Conservation (phyloP, 2,329 filamentous ascomycete genomes). For the Fragosphaeria purpurea region DNA sequence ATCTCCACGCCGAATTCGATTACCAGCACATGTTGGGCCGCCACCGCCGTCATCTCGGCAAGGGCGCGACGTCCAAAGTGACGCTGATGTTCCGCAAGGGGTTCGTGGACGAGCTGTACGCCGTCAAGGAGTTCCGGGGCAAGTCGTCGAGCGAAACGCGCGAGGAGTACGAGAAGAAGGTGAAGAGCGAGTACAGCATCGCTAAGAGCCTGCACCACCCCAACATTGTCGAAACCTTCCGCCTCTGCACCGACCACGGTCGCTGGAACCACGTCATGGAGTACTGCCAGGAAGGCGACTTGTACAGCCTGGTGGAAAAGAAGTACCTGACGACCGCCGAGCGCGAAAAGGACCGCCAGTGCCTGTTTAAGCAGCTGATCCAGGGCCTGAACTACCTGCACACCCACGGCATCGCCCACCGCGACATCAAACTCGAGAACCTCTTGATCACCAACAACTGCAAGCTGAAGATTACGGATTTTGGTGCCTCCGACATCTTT, state of each 20-base stretch:
- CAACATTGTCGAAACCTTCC: conserved; percentile 74
- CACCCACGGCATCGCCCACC: conserved; percentile 74
- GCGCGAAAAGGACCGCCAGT: conserved; percentile 59
- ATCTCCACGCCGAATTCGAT: conserved; percentile 60
- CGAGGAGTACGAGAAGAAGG: conserved; percentile 74
- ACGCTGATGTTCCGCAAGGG: conserved; percentile 69
- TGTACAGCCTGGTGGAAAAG: conserved; percentile 65
- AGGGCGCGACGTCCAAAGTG: conserved; percentile 74
- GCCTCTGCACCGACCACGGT: conserved; percentile 62
- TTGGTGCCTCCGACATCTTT: conserved; percentile 83
- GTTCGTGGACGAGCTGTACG: conserved; percentile 55
- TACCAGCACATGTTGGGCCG: conserved; percentile 61
- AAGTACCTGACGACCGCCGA: conserved; percentile 56
- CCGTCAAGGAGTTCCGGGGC: conserved; percentile 79
- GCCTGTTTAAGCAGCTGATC: conserved; percentile 82
- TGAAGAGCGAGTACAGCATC: conserved; percentile 85
- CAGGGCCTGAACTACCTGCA: conserved; percentile 78
- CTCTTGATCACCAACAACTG: conserved; percentile 68
- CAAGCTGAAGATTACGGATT: conserved; percentile 83
- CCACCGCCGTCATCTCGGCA: conserved; percentile 66
- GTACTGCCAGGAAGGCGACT: conserved; percentile 72
- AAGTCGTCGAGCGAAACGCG: conserved; percentile 59
- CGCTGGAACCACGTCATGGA: conserved; percentile 93
- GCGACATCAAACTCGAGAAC: conserved; percentile 87
- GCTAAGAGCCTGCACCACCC: conserved; percentile 77